phyloP scores from a whole-genome alignment of 2,329 filamentous ascomycete species.

The Clonostachys rosea region DNA sequence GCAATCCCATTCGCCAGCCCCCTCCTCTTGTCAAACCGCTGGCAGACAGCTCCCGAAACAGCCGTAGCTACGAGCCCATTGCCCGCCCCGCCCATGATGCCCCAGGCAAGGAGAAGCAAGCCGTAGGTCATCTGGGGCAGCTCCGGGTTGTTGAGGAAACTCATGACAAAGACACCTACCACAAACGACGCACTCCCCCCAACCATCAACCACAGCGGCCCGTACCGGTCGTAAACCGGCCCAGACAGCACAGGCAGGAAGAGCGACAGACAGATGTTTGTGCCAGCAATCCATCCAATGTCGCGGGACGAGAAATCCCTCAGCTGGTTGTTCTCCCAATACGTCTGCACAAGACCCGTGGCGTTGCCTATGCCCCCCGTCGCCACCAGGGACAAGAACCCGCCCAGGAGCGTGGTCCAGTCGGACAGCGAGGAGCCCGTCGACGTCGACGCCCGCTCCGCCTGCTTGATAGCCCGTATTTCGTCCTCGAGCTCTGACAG shows the following conservation, averaged over 20 bases:
- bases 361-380: constrained; percentile 4
- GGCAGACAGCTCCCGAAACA: constrained; percentile 1
- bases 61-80: constrained; percentile 1
- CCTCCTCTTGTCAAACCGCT: constrained; percentile 2
- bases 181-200: not conserved
- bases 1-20: constrained; percentile 5
- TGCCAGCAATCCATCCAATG: constrained; percentile 6
- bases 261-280: constrained; percentile 4
- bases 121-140: not conserved
- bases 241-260: constrained; percentile 3
- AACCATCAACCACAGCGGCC: constrained; percentile 2
- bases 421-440: not conserved
- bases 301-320: not conserved
- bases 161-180: constrained; percentile 3
- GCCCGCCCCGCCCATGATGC: constrained; percentile 4
- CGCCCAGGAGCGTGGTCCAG: constrained; percentile 2
- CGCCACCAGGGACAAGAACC: not conserved
- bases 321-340: constrained; percentile 4
- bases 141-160: constrained; percentile 1
- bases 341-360: constrained; percentile 3
- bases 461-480: not conserved
- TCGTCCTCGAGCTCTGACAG: not conserved
- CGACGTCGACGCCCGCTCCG: not conserved
- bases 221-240: constrained; percentile 5
- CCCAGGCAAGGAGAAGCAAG: constrained; percentile 3